phyloP scores from a whole-genome alignment of 2,329 filamentous ascomycete species.

The Neospermospora avenae region DNA sequence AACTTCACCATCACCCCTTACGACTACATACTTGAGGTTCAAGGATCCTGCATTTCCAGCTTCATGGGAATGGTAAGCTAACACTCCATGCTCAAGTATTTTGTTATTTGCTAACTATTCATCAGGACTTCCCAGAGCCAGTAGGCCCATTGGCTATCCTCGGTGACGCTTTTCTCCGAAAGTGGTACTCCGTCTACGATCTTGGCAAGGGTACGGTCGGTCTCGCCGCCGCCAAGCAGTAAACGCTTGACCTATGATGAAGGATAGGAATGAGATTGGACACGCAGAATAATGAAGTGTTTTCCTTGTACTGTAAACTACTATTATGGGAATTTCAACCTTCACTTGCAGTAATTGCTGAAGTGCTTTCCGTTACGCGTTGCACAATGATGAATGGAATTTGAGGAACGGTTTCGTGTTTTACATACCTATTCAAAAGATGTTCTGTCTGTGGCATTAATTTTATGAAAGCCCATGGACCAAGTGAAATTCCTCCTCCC shows the following conservation, averaged over 20 bases:
- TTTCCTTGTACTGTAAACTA: conserved; percentile 30
- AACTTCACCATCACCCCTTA: conserved; percentile 87
- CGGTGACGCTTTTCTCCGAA: conserved; percentile 80
- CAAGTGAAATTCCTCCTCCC: background rate
- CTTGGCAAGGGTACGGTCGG: conserved; percentile 85
- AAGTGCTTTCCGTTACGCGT: background rate
- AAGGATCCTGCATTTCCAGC: conserved; percentile 92
- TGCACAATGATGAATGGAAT: conserved; percentile 9
- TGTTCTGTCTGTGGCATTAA: background rate
- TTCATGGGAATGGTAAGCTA: conserved; percentile 86
- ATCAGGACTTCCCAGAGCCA: conserved; percentile 67
- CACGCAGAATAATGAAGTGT: conserved; percentile 10
- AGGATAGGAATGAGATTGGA: conserved; percentile 13
- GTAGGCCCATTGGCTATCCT: conserved; percentile 92
- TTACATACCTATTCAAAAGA: conserved; percentile 13
- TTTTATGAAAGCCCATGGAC: too few species aligned
- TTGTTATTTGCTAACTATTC: conserved; percentile 74
- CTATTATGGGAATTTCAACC: conserved; percentile 9
- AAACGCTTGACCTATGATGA: conserved; percentile 1
- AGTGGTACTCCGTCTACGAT: conserved; percentile 96
- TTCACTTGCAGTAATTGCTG: conserved; percentile 5
- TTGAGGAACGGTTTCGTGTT: conserved; percentile 13
- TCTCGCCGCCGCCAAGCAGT: conserved; percentile 73
- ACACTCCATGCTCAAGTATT: conserved; percentile 42
- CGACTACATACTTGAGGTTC: conserved; percentile 95